These are phyloP conservation scores for Lactifluus hygrophoroides DNA, from an alignment of 768 basidiomycete genomes.

Conservation along the genomic window DNA sequence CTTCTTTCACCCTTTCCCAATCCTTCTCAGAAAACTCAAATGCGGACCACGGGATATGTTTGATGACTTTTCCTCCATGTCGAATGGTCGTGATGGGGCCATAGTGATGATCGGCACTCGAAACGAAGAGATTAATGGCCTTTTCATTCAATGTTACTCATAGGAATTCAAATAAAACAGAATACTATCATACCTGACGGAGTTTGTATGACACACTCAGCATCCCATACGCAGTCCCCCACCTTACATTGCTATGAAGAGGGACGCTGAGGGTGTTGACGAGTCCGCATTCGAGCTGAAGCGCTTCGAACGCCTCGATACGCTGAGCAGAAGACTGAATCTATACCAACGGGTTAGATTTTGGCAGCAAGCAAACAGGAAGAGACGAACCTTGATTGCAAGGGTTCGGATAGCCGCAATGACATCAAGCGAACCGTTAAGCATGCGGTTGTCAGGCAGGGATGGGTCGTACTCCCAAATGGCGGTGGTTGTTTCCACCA, in stretches of 20 bases:
- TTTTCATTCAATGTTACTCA: not conserved
- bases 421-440: too few species aligned
- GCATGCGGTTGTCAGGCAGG: too few species aligned
- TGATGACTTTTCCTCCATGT: not conserved
- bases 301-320: too few species aligned
- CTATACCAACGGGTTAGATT: too few species aligned
- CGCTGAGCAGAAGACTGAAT: too few species aligned
- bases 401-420: too few species aligned
- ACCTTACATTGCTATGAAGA: not conserved
- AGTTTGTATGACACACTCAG: not conserved
- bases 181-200: not conserved
- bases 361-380: too few species aligned
- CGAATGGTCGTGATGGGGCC: not conserved
- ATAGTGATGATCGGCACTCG: not conserved
- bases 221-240: not conserved
- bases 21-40: not conserved
- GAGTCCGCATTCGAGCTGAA: too few species aligned
- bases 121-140: not conserved
- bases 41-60: not conserved
- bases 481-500: not conserved
- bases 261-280: not conserved
- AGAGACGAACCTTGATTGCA: too few species aligned
- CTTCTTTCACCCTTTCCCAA: not conserved
- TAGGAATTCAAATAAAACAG: too few species aligned
- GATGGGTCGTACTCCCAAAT: too few species aligned